These are phyloP conservation scores for Tubosaeta sp. DNA, from an alignment of 768 basidiomycete genomes.

Conservation along the genomic window DNA sequence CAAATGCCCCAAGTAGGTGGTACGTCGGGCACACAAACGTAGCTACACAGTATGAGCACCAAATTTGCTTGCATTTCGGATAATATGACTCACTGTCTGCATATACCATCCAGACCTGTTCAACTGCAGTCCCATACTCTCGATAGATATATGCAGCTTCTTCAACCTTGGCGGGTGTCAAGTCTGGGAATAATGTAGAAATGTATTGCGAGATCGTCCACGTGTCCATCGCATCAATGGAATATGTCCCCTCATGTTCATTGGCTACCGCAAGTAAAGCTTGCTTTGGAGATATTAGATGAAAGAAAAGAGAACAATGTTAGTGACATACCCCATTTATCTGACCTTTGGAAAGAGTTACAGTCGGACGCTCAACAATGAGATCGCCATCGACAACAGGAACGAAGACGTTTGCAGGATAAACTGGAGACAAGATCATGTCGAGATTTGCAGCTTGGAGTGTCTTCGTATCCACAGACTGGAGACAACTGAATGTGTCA, in stretches of 20 bases:
- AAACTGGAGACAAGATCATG: slow-evolving; percentile 33
- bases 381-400: slow-evolving; percentile 40
- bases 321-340: slow-evolving; percentile 40
- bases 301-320: neutral
- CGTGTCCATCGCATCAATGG: slow-evolving; percentile 26
- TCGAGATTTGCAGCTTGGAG: slow-evolving; percentile 34
- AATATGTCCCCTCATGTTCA: slow-evolving; percentile 29
- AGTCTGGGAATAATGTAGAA: slow-evolving; percentile 39
- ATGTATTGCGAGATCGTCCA: slow-evolving; percentile 17
- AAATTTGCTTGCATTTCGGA: too few species aligned
- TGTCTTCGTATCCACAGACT: slow-evolving; percentile 25
- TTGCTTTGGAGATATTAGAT: slow-evolving; percentile 16
- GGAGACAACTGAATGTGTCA: slow-evolving; percentile 40
- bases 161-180: slow-evolving; percentile 24
- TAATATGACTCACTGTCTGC: slow-evolving; percentile 35
- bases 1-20: slow-evolving; percentile 29
- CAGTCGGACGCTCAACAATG: too few species aligned
- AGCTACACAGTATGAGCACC: too few species aligned
- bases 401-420: slow-evolving; percentile 36
- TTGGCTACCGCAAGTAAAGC: slow-evolving; percentile 25
- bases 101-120: slow-evolving; percentile 34
- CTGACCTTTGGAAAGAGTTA: too few species aligned
- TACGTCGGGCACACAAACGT: slow-evolving; percentile 34
- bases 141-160: slow-evolving; percentile 28
- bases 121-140: slow-evolving; percentile 26